Conservation (phyloP, 2,329 filamentous ascomycete genomes). For the Colletotrichum sp. region DNA sequence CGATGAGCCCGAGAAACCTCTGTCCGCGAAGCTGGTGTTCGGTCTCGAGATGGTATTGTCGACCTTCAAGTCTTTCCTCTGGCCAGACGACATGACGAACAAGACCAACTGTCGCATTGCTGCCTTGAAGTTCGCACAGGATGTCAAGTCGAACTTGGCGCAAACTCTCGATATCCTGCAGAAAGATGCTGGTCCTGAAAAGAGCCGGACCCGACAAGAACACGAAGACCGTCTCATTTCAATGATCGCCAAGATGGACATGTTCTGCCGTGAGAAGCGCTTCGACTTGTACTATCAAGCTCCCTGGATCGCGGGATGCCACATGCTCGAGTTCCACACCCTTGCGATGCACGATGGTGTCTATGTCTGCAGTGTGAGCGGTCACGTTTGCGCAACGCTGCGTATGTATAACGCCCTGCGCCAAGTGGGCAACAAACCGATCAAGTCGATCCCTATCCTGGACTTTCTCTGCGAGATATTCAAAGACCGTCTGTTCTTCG, state of each 20-base stretch:
- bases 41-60: not conserved
- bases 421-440: not conserved
- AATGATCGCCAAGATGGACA: not conserved
- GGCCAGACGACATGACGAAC: not conserved
- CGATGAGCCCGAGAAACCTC: not conserved
- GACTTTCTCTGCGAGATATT: not conserved
- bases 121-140: not conserved
- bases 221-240: not conserved
- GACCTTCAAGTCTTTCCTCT: not conserved
- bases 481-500: not conserved
- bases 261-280: not conserved
- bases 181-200: not conserved
- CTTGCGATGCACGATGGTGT: not conserved
- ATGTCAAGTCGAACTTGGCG: not conserved
- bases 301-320: not conserved
- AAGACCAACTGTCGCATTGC: not conserved
- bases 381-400: not conserved
- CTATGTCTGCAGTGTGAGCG: not conserved
- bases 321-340: not conserved
- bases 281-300: not conserved
- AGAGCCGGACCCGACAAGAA: not conserved
- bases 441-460: not conserved
- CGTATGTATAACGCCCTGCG: not conserved
- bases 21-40: not conserved
- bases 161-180: not conserved